Conservation (phyloP, 805 yeast species). For the Yamadazyma kitorensis region DNA sequence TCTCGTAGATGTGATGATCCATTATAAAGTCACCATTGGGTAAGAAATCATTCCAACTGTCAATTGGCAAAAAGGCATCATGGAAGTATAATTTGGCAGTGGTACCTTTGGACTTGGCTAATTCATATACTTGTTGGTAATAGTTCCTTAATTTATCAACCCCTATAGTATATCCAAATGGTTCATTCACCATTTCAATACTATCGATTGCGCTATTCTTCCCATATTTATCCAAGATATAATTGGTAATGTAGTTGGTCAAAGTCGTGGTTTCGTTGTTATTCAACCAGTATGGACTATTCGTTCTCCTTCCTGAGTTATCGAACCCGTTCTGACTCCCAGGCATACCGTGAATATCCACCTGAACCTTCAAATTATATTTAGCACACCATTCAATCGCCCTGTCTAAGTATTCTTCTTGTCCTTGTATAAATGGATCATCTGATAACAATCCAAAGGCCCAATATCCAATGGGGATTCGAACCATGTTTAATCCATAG, state of each 20-base stretch:
- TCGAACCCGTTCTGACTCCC: conserved; percentile 91
- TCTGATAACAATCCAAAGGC: conserved; percentile 49
- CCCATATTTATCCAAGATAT: conserved; percentile 17
- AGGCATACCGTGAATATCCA: conserved; percentile 79
- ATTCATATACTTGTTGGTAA: conserved; percentile 17
- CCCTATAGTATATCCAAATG: conserved; percentile 23
- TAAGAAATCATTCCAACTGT: conserved; percentile 17
- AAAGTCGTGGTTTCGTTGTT: conserved; percentile 9
- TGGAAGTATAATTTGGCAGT: conserved; percentile 12
- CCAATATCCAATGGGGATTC: conserved; percentile 83
- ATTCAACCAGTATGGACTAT: conserved; percentile 15
- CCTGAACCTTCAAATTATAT: conserved; percentile 60
- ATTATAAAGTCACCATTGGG: conserved; percentile 14
- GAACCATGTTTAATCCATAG: conserved; percentile 60
- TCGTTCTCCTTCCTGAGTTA: conserved; percentile 62
- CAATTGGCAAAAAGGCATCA: conserved; percentile 18
- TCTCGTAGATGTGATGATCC: conserved; percentile 28
- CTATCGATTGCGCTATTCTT: conserved; percentile 16
- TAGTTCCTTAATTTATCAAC: conserved; percentile 20
- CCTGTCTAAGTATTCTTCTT: conserved; percentile 57
- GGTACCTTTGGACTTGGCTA: conserved; percentile 8
- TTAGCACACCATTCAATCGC: conserved; percentile 67
- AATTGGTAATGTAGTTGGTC: conserved; percentile 13
- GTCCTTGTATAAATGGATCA: conserved; percentile 71
- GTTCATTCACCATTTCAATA: conserved; percentile 29